Evolutionary conservation across 441 rosid genomes (phyloP).

Genomic region (Theobroma grandiflorum): DNA sequence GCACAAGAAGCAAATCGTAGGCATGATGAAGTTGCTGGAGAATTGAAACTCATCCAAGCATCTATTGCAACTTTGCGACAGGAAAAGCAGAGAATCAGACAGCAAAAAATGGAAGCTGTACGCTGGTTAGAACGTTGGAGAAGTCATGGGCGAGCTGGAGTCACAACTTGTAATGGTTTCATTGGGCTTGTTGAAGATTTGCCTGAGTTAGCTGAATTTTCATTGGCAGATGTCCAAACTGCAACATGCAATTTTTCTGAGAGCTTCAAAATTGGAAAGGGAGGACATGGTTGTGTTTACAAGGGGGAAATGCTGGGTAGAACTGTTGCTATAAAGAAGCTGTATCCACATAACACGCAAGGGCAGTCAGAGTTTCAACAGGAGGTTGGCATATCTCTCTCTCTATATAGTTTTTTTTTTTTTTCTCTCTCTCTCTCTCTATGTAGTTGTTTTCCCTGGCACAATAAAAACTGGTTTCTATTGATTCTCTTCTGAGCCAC

Average conservation of each 20-base stretch:
- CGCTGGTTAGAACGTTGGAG: conserved; percentile 80
- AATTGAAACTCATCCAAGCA: conserved; percentile 52
- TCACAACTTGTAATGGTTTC: conserved; percentile 54
- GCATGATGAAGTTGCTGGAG: conserved; percentile 57
- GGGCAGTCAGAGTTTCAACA: conserved; percentile 70
- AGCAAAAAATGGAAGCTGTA: conserved; percentile 71
- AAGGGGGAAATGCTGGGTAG: conserved; percentile 87
- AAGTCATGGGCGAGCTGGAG: conserved; percentile 50
- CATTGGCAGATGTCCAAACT: conserved; percentile 60
- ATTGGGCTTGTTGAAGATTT: conserved; percentile 56
- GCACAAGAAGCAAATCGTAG: conserved; percentile 57
- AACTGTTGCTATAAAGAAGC: conserved; percentile 74
- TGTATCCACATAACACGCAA: conserved; percentile 67
- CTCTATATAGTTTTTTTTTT: neutral
- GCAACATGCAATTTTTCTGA: conserved; percentile 84
- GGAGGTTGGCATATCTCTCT: conserved; percentile 54
- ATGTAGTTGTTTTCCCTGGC: neutral
- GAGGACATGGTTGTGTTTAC: conserved; percentile 71
- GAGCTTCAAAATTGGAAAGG: conserved; percentile 71
- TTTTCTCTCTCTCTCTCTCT: conserved; percentile 13
- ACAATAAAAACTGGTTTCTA: neutral
- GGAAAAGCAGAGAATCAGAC: conserved; percentile 64
- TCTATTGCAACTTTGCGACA: conserved; percentile 61
- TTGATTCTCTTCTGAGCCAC: neutral
- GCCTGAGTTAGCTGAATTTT: conserved; percentile 65